Base-by-base conservation (phyloP, 495 filamentous ascomycete genomes). In the Bryoglossum gracile region DNA sequence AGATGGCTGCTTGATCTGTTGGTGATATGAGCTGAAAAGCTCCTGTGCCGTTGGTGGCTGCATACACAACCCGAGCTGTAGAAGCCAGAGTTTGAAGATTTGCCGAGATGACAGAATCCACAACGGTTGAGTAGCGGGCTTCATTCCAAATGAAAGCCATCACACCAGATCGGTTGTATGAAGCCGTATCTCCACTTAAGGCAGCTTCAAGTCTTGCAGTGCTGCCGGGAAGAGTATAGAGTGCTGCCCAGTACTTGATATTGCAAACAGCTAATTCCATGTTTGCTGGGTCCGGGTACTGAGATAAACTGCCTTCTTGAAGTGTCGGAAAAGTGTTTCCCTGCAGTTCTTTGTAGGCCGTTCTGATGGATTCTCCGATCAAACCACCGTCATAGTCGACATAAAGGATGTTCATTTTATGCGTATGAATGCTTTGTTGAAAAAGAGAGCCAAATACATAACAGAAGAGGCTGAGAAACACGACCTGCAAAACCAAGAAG, bases 351-450 rank as follows among this genome's bases (percentile, higher is more conserved):
- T 61, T 40, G 49, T 76, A 76, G 0, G 72, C 72, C 3, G 38
- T 48, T 13, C 65, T 60, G 8, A 76, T 54, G 0, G 74, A 60
- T 3, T 57, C 21, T 1, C 73, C 73, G 25, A 79, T 59, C 0
- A 63, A 55, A 3, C 73, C 69, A 13, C 64, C 68, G 50, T 75
- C 74, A 46, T 76, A 77, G 53, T 79, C 74, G 14, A 79, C 71
- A 25, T 67, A 70, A 10, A 70, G 51, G 11, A 79, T 55, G 11
- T 65, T 64, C 8, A 76, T 44, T 34, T 69, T 69, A 54, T 73
- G 68, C 3, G 58, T 61, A 32, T 68, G 68, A 0, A 39, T 36
- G 2, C 5, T 54, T 40, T 70, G 62, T 35, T 71, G 66, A 45
- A 62, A 77, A 4, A 75, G 42, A 4, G 69, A 59, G 11, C 72